Conservation (phyloP, 1,284 basidiomycete genomes). For the Laetiporus sulphureus region DNA sequence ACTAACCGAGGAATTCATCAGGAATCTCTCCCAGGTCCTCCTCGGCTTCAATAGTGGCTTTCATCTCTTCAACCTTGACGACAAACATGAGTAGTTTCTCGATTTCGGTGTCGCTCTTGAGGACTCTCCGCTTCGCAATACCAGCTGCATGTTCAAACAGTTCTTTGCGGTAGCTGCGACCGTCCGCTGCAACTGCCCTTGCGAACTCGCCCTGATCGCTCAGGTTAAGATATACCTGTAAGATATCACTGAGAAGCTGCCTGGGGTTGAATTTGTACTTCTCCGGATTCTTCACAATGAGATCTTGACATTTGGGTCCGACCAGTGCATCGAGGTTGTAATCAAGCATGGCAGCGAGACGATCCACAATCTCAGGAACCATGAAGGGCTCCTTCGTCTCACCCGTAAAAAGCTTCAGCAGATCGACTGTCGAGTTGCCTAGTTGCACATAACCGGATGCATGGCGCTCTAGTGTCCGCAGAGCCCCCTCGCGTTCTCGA, state of each 20-base stretch:
- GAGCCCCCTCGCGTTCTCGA: constrained; percentile 77
- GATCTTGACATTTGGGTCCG: constrained; percentile 79
- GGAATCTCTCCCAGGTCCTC: constrained; percentile 93
- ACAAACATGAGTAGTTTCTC: constrained; percentile 70
- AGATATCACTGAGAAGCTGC: constrained; percentile 78
- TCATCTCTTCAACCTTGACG: constrained; percentile 79
- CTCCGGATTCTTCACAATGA: constrained; percentile 84
- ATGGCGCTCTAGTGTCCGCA: constrained; percentile 76
- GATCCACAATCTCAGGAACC: constrained; percentile 94
- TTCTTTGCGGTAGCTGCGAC: constrained; percentile 83
- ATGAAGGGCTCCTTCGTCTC: constrained; percentile 93
- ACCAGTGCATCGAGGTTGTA: constrained; percentile 91
- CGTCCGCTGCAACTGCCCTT: constrained; percentile 88
- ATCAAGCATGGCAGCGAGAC: constrained; percentile 94
- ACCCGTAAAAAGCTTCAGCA: constrained; percentile 89
- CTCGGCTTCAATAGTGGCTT: constrained; percentile 75
- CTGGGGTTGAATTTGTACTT: constrained; percentile 89
- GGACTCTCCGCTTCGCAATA: constrained; percentile 57
- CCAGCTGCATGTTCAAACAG: constrained; percentile 80
- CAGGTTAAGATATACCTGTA: constrained; percentile 91
- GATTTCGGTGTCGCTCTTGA: constrained; percentile 84
- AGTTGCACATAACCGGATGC: constrained; percentile 85
- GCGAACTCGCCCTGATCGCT: constrained; percentile 78
- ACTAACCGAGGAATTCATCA: constrained; percentile 88
- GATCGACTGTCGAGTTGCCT: constrained; percentile 81